Evolutionary conservation across 345 rosid genomes (phyloP), one percentile per base, ranked within the genome.

Genomic region (Eucalyptus curtisii): DNA sequence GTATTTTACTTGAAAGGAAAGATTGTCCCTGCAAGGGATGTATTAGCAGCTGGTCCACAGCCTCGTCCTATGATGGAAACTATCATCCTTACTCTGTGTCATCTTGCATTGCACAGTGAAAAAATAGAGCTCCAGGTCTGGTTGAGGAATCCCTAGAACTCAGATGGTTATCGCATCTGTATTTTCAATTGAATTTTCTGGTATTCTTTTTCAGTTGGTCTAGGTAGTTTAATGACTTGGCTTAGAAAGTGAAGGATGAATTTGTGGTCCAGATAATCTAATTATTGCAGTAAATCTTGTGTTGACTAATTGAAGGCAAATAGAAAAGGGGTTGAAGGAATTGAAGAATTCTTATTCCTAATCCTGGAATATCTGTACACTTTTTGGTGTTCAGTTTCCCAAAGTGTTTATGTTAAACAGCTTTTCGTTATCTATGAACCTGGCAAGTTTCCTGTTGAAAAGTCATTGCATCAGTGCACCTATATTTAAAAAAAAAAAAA

Each of bases 41-140:
- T 94, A 89, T 88, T 97, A 59, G 95, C 94, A 88, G 93, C 93
- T 92, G 98, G 96, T 92, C 94, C 97, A 86, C 98, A 95, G 93
- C 93, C 99, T 88, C 90, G 90, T 82, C 94, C 93, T 76, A 89
- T 68, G 89, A 88, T 96, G 93, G 99, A 97, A 91, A 96, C 99
- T 87, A 89, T 92, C 88, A 92, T 97, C 90, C 87, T 95, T 85
- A 95, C 99, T 80, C 96, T 97, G 45, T 94, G 95, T 97, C 98
- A 97, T 91, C 94, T 96, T 91, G 99, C 99, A 53, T 91, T 94
- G 89, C 98, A 96, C 88, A 96, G 99, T 90, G 98, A 95, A 89
- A 95, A 93, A 91, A 93, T 95, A 89, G 99, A 96, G 94, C 87
- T 95, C 90, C 94, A 97, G 96, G 99, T 97, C 47, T 76, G 82